Evolutionary conservation across 768 basidiomycete species (phyloP).

Genomic region (Chlorophyllum brunneum): DNA sequence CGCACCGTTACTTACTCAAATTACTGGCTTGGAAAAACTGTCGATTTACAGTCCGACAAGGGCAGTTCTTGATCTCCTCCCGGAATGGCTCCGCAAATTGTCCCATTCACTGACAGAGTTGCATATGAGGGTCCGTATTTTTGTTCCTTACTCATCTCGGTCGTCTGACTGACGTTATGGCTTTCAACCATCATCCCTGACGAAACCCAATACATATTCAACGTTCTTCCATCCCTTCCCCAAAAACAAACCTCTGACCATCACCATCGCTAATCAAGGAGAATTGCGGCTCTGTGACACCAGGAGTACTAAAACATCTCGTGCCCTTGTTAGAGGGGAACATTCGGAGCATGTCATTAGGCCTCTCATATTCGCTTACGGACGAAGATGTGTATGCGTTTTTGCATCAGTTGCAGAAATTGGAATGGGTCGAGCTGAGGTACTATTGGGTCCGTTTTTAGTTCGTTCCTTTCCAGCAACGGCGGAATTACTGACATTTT

Average conservation of each 20-base stretch:
- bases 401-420: constrained; percentile 33
- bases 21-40: neutral
- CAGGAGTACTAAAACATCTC: constrained; percentile 49
- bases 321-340: constrained; percentile 31
- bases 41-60: constrained; percentile 16
- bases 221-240: neutral
- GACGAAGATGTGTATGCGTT: constrained; percentile 50
- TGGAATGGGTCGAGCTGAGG: constrained; percentile 38
- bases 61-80: constrained; percentile 36
- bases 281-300: constrained; percentile 63
- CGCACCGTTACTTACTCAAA: neutral
- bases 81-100: constrained; percentile 40
- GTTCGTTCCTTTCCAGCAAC: neutral
- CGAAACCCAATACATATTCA: neutral
- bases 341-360: constrained; percentile 39
- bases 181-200: neutral
- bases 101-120: constrained; percentile 30
- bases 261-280: constrained; percentile 26
- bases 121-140: constrained; percentile 37
- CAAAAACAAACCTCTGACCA: neutral
- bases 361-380: constrained; percentile 56
- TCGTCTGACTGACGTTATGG: neutral
- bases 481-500: neutral
- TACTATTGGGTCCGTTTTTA: constrained; percentile 46
- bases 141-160: neutral